A percentile compares a stretch with the other conserved stretches of the same genome.
phyloP scores from a whole-genome alignment of 257 asterid species.

The Thymus quinquecostatus region DNA sequence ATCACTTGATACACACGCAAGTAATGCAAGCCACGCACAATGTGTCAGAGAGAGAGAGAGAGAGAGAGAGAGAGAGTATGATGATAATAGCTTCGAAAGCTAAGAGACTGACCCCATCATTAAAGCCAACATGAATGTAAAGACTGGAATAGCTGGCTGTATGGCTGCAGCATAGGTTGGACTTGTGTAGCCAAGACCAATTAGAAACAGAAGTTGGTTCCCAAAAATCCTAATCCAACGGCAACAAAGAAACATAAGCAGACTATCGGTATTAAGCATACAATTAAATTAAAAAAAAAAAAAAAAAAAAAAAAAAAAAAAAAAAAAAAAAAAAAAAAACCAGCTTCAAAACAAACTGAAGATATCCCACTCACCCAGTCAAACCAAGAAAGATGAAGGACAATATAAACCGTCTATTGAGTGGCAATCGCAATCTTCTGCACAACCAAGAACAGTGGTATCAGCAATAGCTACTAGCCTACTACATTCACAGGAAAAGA shows the following conservation, averaged over 20 bases:
- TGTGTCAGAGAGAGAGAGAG: neutral
- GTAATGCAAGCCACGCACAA: neutral
- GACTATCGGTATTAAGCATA: slow-evolving; percentile 21
- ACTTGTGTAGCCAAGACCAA: slow-evolving; percentile 96
- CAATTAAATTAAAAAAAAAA: neutral
- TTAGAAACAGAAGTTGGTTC: slow-evolving; percentile 90
- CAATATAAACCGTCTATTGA: slow-evolving; percentile 58
- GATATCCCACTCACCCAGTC: slow-evolving; percentile 70
- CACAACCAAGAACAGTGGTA: slow-evolving; percentile 32
- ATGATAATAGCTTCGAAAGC: slow-evolving; percentile 23
- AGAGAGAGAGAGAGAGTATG: slow-evolving; percentile 17
- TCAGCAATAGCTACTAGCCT: neutral
- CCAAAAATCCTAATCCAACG: slow-evolving; percentile 73
- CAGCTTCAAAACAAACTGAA: slow-evolving; percentile 15
- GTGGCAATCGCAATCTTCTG: slow-evolving; percentile 78
- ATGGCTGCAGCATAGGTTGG: slow-evolving; percentile 97
- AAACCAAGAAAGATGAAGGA: slow-evolving; percentile 95
- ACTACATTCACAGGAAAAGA: neutral
- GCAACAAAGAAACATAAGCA: slow-evolving; percentile 25
- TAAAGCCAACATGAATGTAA: slow-evolving; percentile 85
- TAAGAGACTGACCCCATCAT: slow-evolving; percentile 81
- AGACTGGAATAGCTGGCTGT: slow-evolving; percentile 97
- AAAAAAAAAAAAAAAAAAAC: neutral
- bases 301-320: no score
- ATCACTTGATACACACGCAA: neutral